These are phyloP conservation scores for Stagonosporopsis vannaccii DNA, from an alignment of 2,329 filamentous ascomycete species.

Conservation along the genomic window DNA sequence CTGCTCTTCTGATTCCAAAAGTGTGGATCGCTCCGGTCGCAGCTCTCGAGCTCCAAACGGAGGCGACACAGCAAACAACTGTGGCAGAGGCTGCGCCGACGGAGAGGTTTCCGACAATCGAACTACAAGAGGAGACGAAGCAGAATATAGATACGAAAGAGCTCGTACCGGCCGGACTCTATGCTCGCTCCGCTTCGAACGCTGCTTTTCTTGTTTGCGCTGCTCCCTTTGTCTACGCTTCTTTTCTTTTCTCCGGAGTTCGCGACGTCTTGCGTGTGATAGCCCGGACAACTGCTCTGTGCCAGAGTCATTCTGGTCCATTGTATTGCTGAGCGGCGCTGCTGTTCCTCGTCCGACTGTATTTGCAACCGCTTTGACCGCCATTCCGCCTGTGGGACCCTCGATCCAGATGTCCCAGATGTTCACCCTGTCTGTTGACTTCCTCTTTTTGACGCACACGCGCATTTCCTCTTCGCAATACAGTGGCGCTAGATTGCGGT, in stretches of 20 bases:
- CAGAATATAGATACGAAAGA: no score
- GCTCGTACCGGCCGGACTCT: no score
- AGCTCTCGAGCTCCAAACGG: no score
- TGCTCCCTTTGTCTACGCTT: neutral
- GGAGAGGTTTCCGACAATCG: no score
- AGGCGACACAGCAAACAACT: no score
- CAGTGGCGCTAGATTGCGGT: conserved; percentile 82
- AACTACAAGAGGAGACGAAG: no score
- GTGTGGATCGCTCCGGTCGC: no score
- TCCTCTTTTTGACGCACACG: conserved; percentile 69
- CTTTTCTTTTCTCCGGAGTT: neutral
- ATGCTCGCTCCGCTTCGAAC: no score
- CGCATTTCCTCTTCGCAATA: conserved; percentile 75
- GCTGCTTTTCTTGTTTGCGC: neutral
- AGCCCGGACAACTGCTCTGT: neutral
- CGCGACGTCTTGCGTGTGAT: neutral
- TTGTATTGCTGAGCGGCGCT: neutral
- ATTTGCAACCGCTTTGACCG: conserved; percentile 53
- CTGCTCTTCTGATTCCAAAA: no score
- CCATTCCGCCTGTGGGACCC: conserved; percentile 51
- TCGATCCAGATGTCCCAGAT: conserved; percentile 52
- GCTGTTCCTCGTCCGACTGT: conserved; percentile 9
- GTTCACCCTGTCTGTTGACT: conserved; percentile 20
- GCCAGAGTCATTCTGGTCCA: neutral
- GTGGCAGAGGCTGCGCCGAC: no score